phyloP scores from a whole-genome alignment of 2,329 filamentous ascomycete genomes.

The Passalora sequoiae region DNA sequence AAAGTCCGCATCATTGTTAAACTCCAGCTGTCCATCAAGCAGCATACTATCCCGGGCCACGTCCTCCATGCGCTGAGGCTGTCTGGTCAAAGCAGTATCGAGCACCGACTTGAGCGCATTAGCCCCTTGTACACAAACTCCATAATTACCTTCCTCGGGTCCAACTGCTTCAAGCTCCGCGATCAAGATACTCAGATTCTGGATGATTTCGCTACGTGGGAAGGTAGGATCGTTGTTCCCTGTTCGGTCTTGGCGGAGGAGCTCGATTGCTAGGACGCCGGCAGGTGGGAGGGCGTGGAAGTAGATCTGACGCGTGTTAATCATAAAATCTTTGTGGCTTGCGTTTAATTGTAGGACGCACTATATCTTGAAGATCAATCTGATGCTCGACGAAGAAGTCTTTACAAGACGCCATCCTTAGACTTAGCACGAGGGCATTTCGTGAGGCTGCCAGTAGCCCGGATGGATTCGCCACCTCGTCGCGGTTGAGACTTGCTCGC shows the following conservation, averaged over 20 bases:
- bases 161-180: not conserved
- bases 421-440: not conserved
- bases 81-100: not conserved
- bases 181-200: not conserved
- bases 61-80: not conserved
- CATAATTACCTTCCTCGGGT: not conserved
- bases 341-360: not conserved
- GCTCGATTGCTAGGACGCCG: not conserved
- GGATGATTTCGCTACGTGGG: not conserved
- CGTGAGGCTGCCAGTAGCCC: not conserved
- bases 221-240: not conserved
- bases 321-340: too few species aligned
- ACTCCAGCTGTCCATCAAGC: not conserved
- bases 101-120: not conserved
- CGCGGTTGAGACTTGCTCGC: not conserved
- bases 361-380: not conserved
- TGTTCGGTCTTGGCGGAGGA: not conserved
- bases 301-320: too few species aligned
- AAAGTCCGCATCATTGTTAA: not conserved
- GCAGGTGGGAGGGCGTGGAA: not conserved
- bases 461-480: not conserved
- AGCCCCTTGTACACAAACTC: not conserved
- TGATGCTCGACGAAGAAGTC: not conserved
- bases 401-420: not conserved
- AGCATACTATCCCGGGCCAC: not conserved